Evolutionary conservation across 345 rosid genomes (phyloP), one percentile per base, ranked within the genome.

Genomic region (Raphanus sativus): DNA sequence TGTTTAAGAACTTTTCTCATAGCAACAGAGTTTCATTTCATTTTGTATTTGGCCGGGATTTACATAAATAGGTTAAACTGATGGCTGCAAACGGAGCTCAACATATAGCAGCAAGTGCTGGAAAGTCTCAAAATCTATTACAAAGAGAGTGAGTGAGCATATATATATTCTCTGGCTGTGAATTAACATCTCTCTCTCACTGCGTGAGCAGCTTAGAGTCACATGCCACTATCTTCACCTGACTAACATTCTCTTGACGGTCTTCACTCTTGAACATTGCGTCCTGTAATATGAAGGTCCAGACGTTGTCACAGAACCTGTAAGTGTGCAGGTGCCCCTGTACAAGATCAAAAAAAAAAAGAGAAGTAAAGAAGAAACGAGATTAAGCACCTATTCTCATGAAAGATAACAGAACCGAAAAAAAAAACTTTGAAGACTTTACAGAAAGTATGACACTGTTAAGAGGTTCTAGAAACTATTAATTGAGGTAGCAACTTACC

Each of bases 281-380:
- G 58, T 85, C 75, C 78, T 89, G 97, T 75, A 96, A 81, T 80
- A 96, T 93, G 87, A 96, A 96, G 62, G 99, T 96, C 99, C 99
- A 96, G 12, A 96, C 97, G 32, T 91, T 91, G 94, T 96, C 99
- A 75, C 99, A 93, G 88, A 92, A 95, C 83, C 99, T 89, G 83
- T 95, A 95, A 5, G 97, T 95, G 86, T 95, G 99, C 70, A 96
- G 86, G 84, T 96, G 99, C 28, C 99, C 99, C 99, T 93, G 93
- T 32, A 58, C n/a, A 13, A 73, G 33, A 5, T 28, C 0, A 28
- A 28, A 2, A 62, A 60, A 3, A 36, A 10, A 59, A 63, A n/a
- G n/a, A n/a, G n/a, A n/a, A 48, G 16, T 7, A 66, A 58, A 61
- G 15, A 71, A 62, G 66, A 62, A 34, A 63, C 16, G 8, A 69